phyloP scores from a whole-genome alignment of 2,329 filamentous ascomycete genomes.

The Stenocarpella maydis region DNA sequence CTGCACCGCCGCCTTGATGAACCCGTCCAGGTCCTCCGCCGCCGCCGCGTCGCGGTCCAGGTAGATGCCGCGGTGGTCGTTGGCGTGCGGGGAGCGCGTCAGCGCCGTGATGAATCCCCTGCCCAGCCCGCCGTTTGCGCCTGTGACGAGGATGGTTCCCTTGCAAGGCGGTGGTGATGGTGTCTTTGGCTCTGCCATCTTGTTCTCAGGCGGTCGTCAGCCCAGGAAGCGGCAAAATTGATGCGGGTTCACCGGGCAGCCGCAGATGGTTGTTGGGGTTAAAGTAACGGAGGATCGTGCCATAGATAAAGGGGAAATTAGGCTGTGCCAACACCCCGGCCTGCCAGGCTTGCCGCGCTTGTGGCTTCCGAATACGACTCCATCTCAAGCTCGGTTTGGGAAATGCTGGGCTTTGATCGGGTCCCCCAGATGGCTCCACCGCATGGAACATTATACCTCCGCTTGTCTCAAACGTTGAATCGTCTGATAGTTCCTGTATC shows the following conservation, averaged over 20 bases:
- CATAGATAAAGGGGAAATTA: slow-evolving; percentile 20
- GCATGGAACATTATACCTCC: too few relatives aligned
- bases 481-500: too few relatives aligned
- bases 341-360: background rate
- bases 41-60: slow-evolving; percentile 46
- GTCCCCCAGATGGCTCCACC: background rate
- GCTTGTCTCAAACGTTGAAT: too few relatives aligned
- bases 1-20: slow-evolving; percentile 36
- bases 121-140: slow-evolving; percentile 31
- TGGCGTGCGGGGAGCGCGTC: slow-evolving; percentile 35
- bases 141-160: slow-evolving; percentile 37
- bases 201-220: too few relatives aligned
- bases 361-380: slow-evolving; percentile 20
- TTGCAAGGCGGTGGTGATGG: background rate
- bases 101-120: slow-evolving; percentile 25
- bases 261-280: too few relatives aligned
- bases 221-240: too few relatives aligned
- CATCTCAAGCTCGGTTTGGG: slow-evolving; percentile 10
- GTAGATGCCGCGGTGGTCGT: slow-evolving; percentile 46
- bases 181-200: slow-evolving; percentile 10
- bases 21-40: slow-evolving; percentile 42
- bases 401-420: background rate
- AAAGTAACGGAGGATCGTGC: too few relatives aligned
- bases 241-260: too few relatives aligned
- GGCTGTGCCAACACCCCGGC: background rate